phyloP scores from a whole-genome alignment of 345 rosid species.

The Microcos paniculata region DNA sequence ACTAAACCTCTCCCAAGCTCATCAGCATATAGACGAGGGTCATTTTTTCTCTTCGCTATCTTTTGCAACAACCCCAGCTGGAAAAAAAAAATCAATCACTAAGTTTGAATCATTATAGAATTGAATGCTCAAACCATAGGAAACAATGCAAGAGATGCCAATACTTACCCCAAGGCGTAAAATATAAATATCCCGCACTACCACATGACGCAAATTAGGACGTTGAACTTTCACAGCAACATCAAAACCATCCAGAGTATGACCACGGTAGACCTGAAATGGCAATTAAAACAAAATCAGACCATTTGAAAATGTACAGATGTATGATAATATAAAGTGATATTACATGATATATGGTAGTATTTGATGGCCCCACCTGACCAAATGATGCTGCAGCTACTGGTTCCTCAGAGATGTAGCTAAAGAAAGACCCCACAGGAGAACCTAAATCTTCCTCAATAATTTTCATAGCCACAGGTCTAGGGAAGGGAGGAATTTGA shows the following conservation, averaged over 20 bases:
- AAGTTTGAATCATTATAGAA: slow-evolving; percentile 18
- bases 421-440: slow-evolving; percentile 64
- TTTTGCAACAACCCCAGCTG: slow-evolving; percentile 87
- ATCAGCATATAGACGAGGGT: slow-evolving; percentile 89
- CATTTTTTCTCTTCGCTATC: slow-evolving; percentile 79
- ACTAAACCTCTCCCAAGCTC: slow-evolving; percentile 95
- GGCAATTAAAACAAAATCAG: slow-evolving; percentile 12
- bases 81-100: slow-evolving; percentile 20
- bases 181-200: slow-evolving; percentile 81
- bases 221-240: slow-evolving; percentile 98
- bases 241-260: slow-evolving; percentile 65
- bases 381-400: slow-evolving; percentile 97
- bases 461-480: slow-evolving; percentile 64
- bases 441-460: slow-evolving; percentile 89
- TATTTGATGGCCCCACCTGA: slow-evolving; percentile 53
- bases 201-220: slow-evolving; percentile 81
- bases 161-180: slow-evolving; percentile 86
- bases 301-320: neutral
- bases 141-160: neutral
- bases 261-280: slow-evolving; percentile 76
- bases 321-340: neutral
- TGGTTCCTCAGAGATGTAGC: slow-evolving; percentile 77
- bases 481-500: slow-evolving; percentile 84
- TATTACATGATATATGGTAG: slow-evolving; percentile 4
- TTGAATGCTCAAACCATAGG: slow-evolving; percentile 13